A percentile compares a stretch with the other conserved stretches of the same genome.
Conservation (phyloP, 2,329 filamentous ascomycete species). For the Epicoccum sorghinum region DNA sequence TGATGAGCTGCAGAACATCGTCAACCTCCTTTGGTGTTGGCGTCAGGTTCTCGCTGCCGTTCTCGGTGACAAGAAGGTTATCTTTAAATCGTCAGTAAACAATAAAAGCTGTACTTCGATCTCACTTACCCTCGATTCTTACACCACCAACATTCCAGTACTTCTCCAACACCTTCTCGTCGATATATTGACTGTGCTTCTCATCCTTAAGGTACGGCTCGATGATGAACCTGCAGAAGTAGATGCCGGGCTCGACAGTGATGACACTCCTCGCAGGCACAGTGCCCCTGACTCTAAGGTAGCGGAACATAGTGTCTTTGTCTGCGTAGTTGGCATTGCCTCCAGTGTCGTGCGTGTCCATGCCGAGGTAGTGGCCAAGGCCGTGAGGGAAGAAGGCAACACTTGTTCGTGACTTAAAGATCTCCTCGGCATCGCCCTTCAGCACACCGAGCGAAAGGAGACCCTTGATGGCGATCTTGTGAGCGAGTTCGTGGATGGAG, state of each 20-base stretch:
- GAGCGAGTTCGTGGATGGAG: constrained; percentile 78
- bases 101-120: background rate
- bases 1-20: constrained; percentile 69
- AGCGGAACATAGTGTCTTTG: constrained; percentile 82
- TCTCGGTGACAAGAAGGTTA: constrained; percentile 78
- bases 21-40: constrained; percentile 74
- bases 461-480: constrained; percentile 81
- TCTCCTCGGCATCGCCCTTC: constrained; percentile 59
- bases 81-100: constrained; percentile 54
- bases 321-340: constrained; percentile 64
- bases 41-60: constrained; percentile 84
- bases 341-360: constrained; percentile 59
- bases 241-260: constrained; percentile 91
- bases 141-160: constrained; percentile 87
- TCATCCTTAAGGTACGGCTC: constrained; percentile 70
- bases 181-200: constrained; percentile 67
- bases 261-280: constrained; percentile 82
- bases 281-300: constrained; percentile 77
- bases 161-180: constrained; percentile 66
- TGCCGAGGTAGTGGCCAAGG: constrained; percentile 58
- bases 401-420: constrained; percentile 53
- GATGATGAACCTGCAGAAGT: constrained; percentile 77
- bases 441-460: constrained; percentile 78
- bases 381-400: constrained; percentile 60
- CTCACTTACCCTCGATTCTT: constrained; percentile 70